Percentiles rank a stretch among this genome's conserved stretches.
phyloP scores from a whole-genome alignment of 2,329 filamentous ascomycete genomes.

The Aspergillus fischeri region DNA sequence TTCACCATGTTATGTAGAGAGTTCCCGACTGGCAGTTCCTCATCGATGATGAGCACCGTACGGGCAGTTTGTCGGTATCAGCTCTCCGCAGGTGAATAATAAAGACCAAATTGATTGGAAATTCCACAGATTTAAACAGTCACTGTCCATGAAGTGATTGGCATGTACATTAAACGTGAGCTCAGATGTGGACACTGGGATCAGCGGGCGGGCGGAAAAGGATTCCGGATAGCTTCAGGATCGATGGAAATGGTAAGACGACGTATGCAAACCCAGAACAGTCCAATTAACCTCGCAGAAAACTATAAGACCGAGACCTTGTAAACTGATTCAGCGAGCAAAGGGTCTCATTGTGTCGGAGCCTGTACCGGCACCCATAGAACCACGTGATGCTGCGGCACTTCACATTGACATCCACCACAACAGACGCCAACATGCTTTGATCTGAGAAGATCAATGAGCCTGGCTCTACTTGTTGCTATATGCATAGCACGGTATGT shows the following conservation, averaged over 20 bases:
- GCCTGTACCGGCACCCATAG: neutral
- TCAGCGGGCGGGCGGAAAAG: neutral
- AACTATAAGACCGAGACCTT: neutral
- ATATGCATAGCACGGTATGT: too few relatives aligned
- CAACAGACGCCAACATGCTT: too few relatives aligned
- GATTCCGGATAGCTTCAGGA: neutral
- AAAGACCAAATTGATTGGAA: too few relatives aligned
- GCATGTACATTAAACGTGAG: neutral
- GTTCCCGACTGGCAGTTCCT: neutral
- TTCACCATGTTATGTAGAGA: neutral
- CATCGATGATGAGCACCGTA: neutral
- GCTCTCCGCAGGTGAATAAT: neutral
- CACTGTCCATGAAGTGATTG: neutral
- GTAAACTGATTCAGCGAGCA: neutral
- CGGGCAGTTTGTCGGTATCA: neutral
- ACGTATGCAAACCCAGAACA: neutral
- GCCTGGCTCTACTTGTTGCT: too few relatives aligned
- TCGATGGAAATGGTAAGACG: neutral
- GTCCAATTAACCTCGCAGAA: neutral
- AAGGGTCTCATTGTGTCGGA: neutral
- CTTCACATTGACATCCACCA: neutral
- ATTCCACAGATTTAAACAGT: too few relatives aligned
- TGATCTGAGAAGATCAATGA: too few relatives aligned
- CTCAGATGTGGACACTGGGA: neutral
- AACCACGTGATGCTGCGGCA: neutral